phyloP scores from a whole-genome alignment of 345 rosid species.

The Xanthoceras sorbifolium region DNA sequence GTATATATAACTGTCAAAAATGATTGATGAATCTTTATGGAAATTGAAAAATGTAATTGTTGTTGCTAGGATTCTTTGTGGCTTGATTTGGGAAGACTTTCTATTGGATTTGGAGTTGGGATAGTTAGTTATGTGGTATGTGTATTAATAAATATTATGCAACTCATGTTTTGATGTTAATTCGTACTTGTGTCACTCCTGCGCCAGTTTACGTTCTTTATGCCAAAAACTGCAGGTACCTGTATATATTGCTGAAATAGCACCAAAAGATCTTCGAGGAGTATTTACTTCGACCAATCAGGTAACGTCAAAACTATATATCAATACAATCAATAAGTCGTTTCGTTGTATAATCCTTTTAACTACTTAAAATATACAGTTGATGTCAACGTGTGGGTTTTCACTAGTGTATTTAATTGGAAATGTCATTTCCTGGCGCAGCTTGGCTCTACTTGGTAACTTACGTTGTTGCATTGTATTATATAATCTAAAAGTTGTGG shows the following conservation, averaged over 20 bases:
- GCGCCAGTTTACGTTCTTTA: not conserved
- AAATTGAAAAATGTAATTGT: constrained; percentile 25
- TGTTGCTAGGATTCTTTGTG: constrained; percentile 37
- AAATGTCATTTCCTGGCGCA: constrained; percentile 37
- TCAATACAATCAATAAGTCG: not conserved
- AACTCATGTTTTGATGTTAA: constrained; percentile 35
- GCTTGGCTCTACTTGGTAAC: constrained; percentile 36
- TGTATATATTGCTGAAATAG: constrained; percentile 48
- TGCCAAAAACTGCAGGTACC: constrained; percentile 36
- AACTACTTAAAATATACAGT: constrained; percentile 13
- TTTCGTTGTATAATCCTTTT: not conserved
- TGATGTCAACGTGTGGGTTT: constrained; percentile 33
- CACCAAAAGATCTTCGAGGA: constrained; percentile 39
- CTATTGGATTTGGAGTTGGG: constrained; percentile 47
- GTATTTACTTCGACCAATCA: constrained; percentile 22
- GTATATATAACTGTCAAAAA: too few relatives aligned
- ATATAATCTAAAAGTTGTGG: not conserved
- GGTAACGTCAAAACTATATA: constrained; percentile 31
- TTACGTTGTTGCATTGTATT: not conserved
- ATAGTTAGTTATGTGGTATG: constrained; percentile 48
- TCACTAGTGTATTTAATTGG: constrained; percentile 29
- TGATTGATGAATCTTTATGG: constrained; percentile 16
- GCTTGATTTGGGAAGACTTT: constrained; percentile 51
- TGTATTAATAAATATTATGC: not conserved
- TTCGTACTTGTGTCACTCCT: constrained; percentile 19